Evolutionary conservation across 257 asterid species (phyloP).

Genomic region (Solanum pimpinellifolium): DNA sequence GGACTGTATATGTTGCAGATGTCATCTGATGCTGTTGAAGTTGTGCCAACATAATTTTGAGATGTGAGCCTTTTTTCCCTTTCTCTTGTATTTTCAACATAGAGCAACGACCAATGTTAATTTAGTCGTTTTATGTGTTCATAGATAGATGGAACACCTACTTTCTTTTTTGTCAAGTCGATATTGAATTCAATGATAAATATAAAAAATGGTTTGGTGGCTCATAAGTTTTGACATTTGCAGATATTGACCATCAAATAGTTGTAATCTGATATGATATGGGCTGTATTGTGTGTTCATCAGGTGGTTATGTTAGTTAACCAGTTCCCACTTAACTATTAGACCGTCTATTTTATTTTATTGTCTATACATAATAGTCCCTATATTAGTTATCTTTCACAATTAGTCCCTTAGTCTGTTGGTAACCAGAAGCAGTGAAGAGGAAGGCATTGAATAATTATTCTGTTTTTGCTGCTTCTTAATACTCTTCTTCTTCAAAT

Average conservation of each 20-base stretch:
- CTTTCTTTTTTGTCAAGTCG: background rate
- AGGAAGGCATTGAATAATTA: background rate
- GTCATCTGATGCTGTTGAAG: conserved; percentile 17
- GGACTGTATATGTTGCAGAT: conserved; percentile 20
- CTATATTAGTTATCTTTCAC: background rate
- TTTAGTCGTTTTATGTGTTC: background rate
- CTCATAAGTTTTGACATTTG: background rate
- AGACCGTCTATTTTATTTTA: background rate
- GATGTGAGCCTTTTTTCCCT: background rate
- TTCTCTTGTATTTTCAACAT: background rate
- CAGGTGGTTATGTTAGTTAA: background rate
- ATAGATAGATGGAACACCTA: background rate
- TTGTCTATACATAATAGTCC: background rate
- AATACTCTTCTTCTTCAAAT: background rate
- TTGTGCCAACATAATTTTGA: conserved; percentile 63
- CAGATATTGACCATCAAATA: background rate
- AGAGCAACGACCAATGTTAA: background rate
- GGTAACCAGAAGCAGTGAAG: background rate
- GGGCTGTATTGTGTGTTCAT: background rate
- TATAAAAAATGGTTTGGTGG: background rate
- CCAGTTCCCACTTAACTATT: background rate
- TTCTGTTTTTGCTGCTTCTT: background rate
- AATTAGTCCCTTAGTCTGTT: background rate
- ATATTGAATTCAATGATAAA: background rate
- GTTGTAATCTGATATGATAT: background rate